phyloP scores from a whole-genome alignment of 805 yeast species.

The Ascoidea asiatica region DNA sequence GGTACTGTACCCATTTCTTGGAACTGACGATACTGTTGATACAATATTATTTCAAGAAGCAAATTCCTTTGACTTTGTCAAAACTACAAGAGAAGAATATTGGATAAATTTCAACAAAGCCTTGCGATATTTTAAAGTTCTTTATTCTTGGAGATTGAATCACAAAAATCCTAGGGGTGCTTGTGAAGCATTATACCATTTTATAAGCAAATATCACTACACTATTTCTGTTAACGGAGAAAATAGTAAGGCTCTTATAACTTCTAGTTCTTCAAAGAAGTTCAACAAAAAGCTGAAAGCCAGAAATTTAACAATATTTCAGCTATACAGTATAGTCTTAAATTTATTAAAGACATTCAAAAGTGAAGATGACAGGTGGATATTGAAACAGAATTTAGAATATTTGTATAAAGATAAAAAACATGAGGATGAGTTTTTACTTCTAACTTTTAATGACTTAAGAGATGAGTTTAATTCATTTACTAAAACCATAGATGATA shows the following conservation, averaged over 20 bases:
- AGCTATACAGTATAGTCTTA: constrained; percentile 25
- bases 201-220: constrained; percentile 16
- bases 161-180: constrained; percentile 39
- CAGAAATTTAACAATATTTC: constrained; percentile 14
- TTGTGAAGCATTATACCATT: constrained; percentile 27
- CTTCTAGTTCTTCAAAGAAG: constrained; percentile 4
- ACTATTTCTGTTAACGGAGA: background rate
- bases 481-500: background rate
- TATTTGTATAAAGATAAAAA: constrained; percentile 11
- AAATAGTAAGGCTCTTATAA: background rate
- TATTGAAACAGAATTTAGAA: constrained; percentile 14
- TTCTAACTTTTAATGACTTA: constrained; percentile 10
- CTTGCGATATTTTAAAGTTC: constrained; percentile 32
- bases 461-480: constrained; percentile 8
- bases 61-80: constrained; percentile 4
- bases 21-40: constrained; percentile 28
- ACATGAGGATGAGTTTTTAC: constrained; percentile 9
- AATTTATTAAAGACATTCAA: constrained; percentile 24
- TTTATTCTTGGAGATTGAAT: constrained; percentile 36
- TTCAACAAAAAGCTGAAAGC: constrained; percentile 3
- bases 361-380: constrained; percentile 26
- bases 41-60: constrained; percentile 22
- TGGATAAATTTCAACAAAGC: constrained; percentile 18
- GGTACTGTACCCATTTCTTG: constrained; percentile 26
- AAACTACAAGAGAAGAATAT: constrained; percentile 15